Conservation (phyloP, 108 stramenopile genomes). For the Nannochloropsis oceanica region DNA sequence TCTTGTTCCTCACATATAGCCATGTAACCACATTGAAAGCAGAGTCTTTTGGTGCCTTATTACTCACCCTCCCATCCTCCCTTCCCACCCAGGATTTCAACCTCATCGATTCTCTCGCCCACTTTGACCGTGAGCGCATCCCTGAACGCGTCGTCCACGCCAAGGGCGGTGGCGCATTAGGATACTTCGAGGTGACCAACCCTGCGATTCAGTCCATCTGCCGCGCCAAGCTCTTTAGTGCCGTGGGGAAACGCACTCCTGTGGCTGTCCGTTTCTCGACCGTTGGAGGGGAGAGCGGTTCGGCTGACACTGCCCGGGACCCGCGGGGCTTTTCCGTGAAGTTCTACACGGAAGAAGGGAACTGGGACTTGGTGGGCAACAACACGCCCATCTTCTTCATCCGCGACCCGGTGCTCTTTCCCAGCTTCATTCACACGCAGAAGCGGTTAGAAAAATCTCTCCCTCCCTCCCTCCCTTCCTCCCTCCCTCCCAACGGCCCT, state of each 20-base stretch:
- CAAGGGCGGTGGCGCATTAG: slow-evolving; percentile 51
- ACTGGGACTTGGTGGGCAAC: slow-evolving; percentile 56
- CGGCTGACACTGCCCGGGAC: slow-evolving; percentile 50
- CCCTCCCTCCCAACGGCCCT: too few species aligned
- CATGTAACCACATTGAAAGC: too few species aligned
- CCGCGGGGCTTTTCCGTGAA: slow-evolving; percentile 52
- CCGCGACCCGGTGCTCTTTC: slow-evolving; percentile 52
- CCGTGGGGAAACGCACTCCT: slow-evolving; percentile 43
- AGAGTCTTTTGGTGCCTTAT: too few species aligned
- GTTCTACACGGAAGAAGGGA: slow-evolving; percentile 54
- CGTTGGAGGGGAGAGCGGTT: slow-evolving; percentile 47
- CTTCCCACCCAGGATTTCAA: slow-evolving; percentile 43
- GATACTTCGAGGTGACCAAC: slow-evolving; percentile 47
- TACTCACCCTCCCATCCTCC: not conserved
- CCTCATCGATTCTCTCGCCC: slow-evolving; percentile 45
- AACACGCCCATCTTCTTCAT: slow-evolving; percentile 60
- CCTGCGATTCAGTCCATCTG: slow-evolving; percentile 7
- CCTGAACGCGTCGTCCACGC: slow-evolving; percentile 57
- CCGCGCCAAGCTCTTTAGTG: slow-evolving; percentile 44
- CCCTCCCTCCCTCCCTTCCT: too few species aligned
- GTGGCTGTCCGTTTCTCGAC: slow-evolving; percentile 50
- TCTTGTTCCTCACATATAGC: too few species aligned
- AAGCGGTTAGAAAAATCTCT: slow-evolving; percentile 17
- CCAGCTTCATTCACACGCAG: slow-evolving; percentile 56
- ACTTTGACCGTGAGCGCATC: slow-evolving; percentile 54